Evolutionary conservation across 1,139 yeast species (phyloP).

Genomic region (Arxiozyma telluris): DNA sequence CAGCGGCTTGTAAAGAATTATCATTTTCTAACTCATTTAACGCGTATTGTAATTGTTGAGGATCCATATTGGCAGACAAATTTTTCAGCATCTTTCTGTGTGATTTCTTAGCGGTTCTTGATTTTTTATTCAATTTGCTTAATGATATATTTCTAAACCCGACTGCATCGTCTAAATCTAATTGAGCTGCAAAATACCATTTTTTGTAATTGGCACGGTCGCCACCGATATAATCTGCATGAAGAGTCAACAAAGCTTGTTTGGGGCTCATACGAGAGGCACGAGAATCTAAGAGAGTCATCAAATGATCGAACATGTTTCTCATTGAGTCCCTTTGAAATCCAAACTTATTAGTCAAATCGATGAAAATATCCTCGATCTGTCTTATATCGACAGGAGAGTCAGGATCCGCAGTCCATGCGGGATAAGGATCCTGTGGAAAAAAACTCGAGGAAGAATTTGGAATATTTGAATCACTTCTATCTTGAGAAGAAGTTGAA

Average conservation of each 20-base stretch:
- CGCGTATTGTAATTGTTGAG: constrained; percentile 25
- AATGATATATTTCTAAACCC: constrained; percentile 63
- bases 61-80: constrained; percentile 5
- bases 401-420: constrained; percentile 90
- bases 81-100: constrained; percentile 52
- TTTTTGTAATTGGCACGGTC: constrained; percentile 82
- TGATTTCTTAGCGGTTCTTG: constrained; percentile 47
- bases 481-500: not conserved
- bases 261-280: constrained; percentile 96
- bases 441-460: constrained; percentile 46
- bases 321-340: constrained; percentile 97
- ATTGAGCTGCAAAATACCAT: constrained; percentile 94
- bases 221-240: constrained; percentile 97
- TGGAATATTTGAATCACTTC: constrained; percentile 54
- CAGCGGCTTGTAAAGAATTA: constrained; percentile 70
- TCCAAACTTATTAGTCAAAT: constrained; percentile 84
- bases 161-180: constrained; percentile 74
- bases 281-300: constrained; percentile 89
- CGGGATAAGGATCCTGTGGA: constrained; percentile 75
- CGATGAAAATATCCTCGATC: constrained; percentile 85
- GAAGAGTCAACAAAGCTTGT: constrained; percentile 84
- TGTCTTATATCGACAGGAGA: constrained; percentile 79
- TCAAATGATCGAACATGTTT: constrained; percentile 92
- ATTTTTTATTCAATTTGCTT: constrained; percentile 55
- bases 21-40: constrained; percentile 78